Evolutionary conservation across 106 monocot genomes (phyloP), one percentile per base, ranked within the genome.

Genomic region (Ottelia alismoides): DNA sequence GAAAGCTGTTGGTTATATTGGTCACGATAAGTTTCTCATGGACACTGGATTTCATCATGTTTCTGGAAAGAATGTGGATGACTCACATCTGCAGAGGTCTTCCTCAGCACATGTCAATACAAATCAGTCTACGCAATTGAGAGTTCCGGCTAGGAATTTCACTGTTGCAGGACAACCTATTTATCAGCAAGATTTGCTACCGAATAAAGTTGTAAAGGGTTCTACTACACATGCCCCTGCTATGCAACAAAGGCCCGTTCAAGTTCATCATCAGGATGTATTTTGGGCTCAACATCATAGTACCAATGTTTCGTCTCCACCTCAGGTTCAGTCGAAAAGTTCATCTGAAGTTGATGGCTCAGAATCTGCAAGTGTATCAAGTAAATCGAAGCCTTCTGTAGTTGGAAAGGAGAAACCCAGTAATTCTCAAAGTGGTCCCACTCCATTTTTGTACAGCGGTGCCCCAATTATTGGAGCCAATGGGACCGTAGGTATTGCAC

Each of bases 391-490:
- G 52, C 51, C 70, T 43, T n/a, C 67, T n/a, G 72, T 75, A 22
- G 53, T 57, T 64, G 76, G 55, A n/a, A 82, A 70, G 63, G 81
- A 71, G 1, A 82, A 82, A 72, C n/a, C 30, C 40, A 58, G 26
- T 19, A 43, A 43, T 31, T 64, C 50, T 22, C 74, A 74, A 48
- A 82, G 64, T 52, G 82, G 73, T 48, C 67, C 61, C 51, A 74
- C 72, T 3, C 23, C 76, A 30, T 72, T 86, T 51, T 27, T 86
- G 29, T 86, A 83, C 55, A 65, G 66, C 65, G 84, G 88, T 26
- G 52, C 75, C 59, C 94, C 83, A 40, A 75, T 94, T 73, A 71
- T 88, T 73, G 84, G 84, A 73, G 66, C 75, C 47, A 70, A 72
- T 65, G 81, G 82, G 28, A 25, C 76, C 27, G 71, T 82, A 64